Conservation (phyloP, 177 flowering plant genomes). For the Vitis hybrid region DNA sequence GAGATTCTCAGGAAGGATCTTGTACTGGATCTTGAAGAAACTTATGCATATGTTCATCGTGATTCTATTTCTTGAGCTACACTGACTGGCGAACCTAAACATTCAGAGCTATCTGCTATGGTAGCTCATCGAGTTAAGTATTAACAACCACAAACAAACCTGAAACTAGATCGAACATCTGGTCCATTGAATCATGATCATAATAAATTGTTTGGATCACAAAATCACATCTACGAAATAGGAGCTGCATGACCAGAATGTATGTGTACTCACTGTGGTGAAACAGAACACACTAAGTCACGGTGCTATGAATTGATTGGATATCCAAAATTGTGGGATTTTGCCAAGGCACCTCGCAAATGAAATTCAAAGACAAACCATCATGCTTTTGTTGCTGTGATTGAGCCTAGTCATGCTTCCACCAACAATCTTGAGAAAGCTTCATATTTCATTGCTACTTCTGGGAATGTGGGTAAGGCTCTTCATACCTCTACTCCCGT, state of each 20-base stretch:
- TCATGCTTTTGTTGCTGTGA: not conserved
- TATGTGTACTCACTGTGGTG: slow-evolving; percentile 14
- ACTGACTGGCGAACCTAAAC: no score
- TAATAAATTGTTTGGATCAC: no score
- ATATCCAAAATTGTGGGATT: slow-evolving; percentile 18
- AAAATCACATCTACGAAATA: no score
- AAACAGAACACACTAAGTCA: not conserved
- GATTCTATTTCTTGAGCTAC: not conserved
- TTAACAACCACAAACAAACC: not conserved
- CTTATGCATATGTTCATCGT: slow-evolving; percentile 1
- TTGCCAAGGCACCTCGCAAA: slow-evolving; percentile 5
- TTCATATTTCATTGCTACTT: no score
- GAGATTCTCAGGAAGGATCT: slow-evolving; percentile 9
- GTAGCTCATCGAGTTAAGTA: not conserved
- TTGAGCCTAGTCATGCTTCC: not conserved
- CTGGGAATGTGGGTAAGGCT: no score
- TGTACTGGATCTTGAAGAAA: not conserved
- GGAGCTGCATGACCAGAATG: no score
- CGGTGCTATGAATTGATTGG: slow-evolving; percentile 15
- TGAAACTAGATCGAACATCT: no score
- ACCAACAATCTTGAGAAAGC: not conserved
- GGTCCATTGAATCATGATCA: not conserved
- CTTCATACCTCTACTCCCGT: no score
- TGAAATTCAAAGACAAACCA: not conserved
- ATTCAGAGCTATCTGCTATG: not conserved